Evolutionary conservation across 768 basidiomycete species (phyloP), one percentile per base, ranked within the genome.

Genomic region (Leucocoprinus birnbaumii): DNA sequence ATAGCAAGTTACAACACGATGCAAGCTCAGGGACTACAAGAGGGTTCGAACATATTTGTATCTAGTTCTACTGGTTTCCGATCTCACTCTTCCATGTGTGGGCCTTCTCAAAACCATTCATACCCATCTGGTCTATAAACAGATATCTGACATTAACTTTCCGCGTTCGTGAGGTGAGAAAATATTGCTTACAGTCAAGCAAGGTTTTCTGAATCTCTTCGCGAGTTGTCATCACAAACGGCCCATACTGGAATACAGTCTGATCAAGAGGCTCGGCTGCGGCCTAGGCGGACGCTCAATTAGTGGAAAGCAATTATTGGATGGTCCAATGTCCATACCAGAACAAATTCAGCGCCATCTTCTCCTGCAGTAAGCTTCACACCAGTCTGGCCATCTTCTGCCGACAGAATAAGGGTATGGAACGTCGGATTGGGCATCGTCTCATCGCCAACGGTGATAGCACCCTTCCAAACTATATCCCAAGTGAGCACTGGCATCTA

Each of bases 221-320:
- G 22, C 76, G 75, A 2, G 80, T 83, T 9, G 89, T 94, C 83
- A 95, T 87, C 14, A 96, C 94, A 63, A 91, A 91, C 6, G 91
- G 90, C 3, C 89, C 90, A 59, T 92, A 86, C 63, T 96, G 94
- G 57, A 91, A 79, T 10, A 98, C 91, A 0, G 83, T 79, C 68
- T 98, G 94, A 58, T 94, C 83, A 3, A 98, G 78, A 13, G 94
- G 93, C 70, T 94, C 89, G 16, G 90, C 95, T 3, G 94, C 85
- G 58, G 88, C 78, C 89, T 87, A 57, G 40, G n/a, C n/a, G n/a
- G n/a, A n/a, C n/a, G n/a, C n/a, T n/a, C n/a, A n/a, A n/a, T n/a
- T n/a, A n/a, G n/a, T n/a, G n/a, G n/a, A n/a, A n/a, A n/a, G n/a
- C n/a, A n/a, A n/a, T n/a, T n/a, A n/a, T n/a, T n/a, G n/a, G n/a